Evolutionary conservation across 148 eudicot species (phyloP).

Genomic region (Amaranthus palmeri): DNA sequence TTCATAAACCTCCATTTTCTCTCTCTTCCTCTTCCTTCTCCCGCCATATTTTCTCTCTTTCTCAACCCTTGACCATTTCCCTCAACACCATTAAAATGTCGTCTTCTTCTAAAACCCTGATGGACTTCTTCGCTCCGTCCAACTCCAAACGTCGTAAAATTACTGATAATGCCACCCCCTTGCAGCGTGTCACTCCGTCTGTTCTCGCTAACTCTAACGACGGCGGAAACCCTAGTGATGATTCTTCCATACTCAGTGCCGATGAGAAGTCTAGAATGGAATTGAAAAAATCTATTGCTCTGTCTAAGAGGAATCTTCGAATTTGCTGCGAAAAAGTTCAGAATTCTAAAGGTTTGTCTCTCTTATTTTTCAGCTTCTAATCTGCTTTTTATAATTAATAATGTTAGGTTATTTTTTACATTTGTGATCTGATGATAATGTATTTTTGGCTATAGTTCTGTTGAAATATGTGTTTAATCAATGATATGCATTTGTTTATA

Average conservation of each 20-base stretch:
- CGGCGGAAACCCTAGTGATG: slow-evolving; percentile 7
- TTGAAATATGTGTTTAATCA: background rate
- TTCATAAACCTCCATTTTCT: slow-evolving; percentile 12
- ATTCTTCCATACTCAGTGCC: slow-evolving; percentile 25
- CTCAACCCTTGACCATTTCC: slow-evolving; percentile 6
- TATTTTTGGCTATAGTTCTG: background rate
- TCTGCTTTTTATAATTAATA: background rate
- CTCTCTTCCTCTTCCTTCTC: background rate
- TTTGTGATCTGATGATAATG: background rate
- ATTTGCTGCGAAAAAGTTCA: slow-evolving; percentile 46
- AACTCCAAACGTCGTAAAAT: slow-evolving; percentile 57
- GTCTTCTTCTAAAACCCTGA: slow-evolving; percentile 50
- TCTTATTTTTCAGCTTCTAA: background rate
- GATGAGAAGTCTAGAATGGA: slow-evolving; percentile 59
- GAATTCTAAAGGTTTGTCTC: slow-evolving; percentile 41
- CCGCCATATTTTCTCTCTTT: background rate
- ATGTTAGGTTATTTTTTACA: background rate
- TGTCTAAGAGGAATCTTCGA: slow-evolving; percentile 48
- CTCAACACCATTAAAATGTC: slow-evolving; percentile 22
- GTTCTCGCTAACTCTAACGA: slow-evolving; percentile 9
- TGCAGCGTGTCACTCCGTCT: slow-evolving; percentile 5
- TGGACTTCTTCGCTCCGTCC: slow-evolving; percentile 55
- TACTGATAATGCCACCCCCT: slow-evolving; percentile 6
- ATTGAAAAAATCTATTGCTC: slow-evolving; percentile 50
- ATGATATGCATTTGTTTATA: background rate